phyloP scores from a whole-genome alignment of 257 asterid genomes.

The Verbascum thapsus region DNA sequence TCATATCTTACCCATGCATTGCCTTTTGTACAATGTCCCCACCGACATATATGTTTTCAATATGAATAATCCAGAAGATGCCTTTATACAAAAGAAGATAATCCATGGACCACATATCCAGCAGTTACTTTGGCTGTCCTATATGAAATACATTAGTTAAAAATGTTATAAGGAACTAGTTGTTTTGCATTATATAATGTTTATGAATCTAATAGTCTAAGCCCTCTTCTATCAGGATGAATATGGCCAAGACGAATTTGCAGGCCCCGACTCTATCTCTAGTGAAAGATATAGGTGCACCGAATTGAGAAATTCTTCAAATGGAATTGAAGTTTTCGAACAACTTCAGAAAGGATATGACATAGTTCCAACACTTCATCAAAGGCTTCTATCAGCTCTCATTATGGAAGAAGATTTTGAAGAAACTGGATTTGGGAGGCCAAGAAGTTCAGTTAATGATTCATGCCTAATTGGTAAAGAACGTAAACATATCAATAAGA shows the following conservation, averaged over 20 bases:
- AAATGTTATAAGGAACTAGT: neutral
- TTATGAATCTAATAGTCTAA: constrained; percentile 35
- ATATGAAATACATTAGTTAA: neutral
- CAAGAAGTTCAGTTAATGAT: constrained; percentile 48
- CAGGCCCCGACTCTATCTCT: constrained; percentile 45
- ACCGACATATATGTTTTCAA: neutral
- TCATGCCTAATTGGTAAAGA: constrained; percentile 46
- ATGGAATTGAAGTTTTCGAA: constrained; percentile 46
- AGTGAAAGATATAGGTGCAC: constrained; percentile 44
- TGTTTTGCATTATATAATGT: constrained; percentile 14
- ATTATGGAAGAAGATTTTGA: constrained; percentile 70
- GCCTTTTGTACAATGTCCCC: neutral
- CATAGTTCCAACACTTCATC: constrained; percentile 66
- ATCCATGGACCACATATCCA: constrained; percentile 1
- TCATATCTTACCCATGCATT: constrained; percentile 8
- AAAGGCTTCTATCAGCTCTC: constrained; percentile 83
- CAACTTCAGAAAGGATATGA: constrained; percentile 47
- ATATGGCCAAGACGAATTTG: constrained; percentile 50
- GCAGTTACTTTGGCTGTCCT: constrained; percentile 11
- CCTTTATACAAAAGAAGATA: neutral
- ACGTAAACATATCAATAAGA: constrained; percentile 45
- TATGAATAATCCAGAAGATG: neutral
- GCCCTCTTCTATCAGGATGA: constrained; percentile 48
- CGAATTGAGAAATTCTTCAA: constrained; percentile 41
- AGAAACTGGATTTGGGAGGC: constrained; percentile 60